These are phyloP conservation scores for Porphyrellus cyaneotinctus DNA, from an alignment of 768 basidiomycete species.

Conservation along the genomic window DNA sequence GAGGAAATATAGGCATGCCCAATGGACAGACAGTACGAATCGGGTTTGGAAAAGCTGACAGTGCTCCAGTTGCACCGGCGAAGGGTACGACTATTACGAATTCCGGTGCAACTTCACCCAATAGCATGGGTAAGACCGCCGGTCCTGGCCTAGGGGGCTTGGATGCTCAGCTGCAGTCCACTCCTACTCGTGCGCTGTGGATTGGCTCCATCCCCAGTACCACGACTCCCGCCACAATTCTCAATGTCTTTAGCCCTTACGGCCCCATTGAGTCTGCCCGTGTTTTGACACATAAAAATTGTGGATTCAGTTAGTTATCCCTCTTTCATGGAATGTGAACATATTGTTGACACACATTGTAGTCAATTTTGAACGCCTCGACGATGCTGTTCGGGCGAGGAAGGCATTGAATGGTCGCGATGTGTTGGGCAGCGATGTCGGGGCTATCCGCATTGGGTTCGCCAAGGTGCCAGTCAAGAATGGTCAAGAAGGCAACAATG, in stretches of 20 bases:
- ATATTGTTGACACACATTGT: conserved; percentile 6
- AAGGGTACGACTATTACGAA: conserved; percentile 64
- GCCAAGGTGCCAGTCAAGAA: conserved; percentile 95
- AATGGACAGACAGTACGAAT: conserved; percentile 96
- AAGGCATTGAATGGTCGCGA: conserved; percentile 96
- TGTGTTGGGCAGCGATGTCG: conserved; percentile 93
- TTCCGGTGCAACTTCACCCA: conserved; percentile 63
- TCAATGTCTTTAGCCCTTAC: conserved; percentile 96
- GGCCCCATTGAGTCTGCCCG: conserved; percentile 97
- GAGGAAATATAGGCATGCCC: conserved; percentile 90
- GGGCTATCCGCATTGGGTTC: conserved; percentile 94
- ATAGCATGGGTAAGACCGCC: conserved; percentile 45
- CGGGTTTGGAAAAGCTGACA: conserved; percentile 97
- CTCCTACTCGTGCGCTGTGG: conserved; percentile 95
- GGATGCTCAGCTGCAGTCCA: conserved; percentile 84
- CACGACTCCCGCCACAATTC: conserved; percentile 89
- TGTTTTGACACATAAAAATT: conserved; percentile 96
- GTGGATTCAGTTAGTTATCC: conserved; percentile 71
- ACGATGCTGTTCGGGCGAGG: conserved; percentile 93
- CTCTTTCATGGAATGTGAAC: neutral
- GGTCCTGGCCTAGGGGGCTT: conserved; percentile 60
- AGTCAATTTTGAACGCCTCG: conserved; percentile 97
- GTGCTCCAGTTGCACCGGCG: conserved; percentile 86
- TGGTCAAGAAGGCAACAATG: conserved; percentile 57
- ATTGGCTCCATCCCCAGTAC: conserved; percentile 95